Conservation (phyloP, 2,329 filamentous ascomycete genomes). For the Phyllosticta capitalensis region DNA sequence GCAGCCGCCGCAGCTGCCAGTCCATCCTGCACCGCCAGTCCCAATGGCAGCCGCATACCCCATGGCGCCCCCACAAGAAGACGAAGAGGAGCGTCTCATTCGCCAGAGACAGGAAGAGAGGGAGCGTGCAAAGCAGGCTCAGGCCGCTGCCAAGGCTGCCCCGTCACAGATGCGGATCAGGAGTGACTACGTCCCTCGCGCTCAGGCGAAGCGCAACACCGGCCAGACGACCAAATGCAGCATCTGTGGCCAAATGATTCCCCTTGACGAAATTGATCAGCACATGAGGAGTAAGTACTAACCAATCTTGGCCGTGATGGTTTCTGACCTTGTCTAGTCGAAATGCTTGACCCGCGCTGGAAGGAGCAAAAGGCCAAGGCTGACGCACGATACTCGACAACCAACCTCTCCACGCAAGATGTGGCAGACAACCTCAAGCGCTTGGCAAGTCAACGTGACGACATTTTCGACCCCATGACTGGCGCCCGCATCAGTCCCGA, state of each 20-base stretch:
- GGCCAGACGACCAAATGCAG: constrained; percentile 70
- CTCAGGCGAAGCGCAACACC: constrained; percentile 58
- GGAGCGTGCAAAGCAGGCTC: constrained; percentile 62
- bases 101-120: constrained; percentile 36
- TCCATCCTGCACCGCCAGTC: constrained; percentile 20
- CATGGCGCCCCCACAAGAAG: constrained; percentile 27
- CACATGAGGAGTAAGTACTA: constrained; percentile 69
- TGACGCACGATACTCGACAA: constrained; percentile 73
- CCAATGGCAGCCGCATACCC: constrained; percentile 21
- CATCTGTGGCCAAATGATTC: constrained; percentile 86
- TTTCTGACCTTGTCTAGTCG: constrained; percentile 48
- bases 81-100: constrained; percentile 28
- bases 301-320: not conserved
- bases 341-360: constrained; percentile 88
- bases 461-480: constrained; percentile 70
- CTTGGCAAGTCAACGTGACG: constrained; percentile 77
- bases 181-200: constrained; percentile 83
- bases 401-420: constrained; percentile 76
- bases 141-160: constrained; percentile 64
- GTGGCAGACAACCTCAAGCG: constrained; percentile 92
- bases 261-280: constrained; percentile 75
- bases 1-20: constrained; percentile 18
- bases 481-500: constrained; percentile 59
- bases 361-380: constrained; percentile 90
- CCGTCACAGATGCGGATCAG: constrained; percentile 76